Base-by-base conservation (phyloP, 441 rosid genomes). In the Arabidopsis hybrid region DNA sequence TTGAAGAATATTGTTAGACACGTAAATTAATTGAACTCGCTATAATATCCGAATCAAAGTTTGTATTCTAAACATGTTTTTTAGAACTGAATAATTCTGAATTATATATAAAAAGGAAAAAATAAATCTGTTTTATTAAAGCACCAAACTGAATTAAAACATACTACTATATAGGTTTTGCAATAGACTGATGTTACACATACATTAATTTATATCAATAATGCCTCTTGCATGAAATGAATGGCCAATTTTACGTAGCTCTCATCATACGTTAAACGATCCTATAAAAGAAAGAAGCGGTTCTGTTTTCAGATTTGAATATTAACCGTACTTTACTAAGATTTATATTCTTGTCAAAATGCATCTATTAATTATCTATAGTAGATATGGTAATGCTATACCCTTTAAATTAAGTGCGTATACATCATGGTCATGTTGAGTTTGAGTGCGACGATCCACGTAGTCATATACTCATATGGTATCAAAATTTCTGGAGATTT, bases 141-240 rank as follows among this genome's bases (percentile, higher is more conserved):
- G 63, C 63, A 12, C 1, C 31, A 10, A 3, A 53, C 1, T 21
- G 26, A 21, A 21, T 21, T 14, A 4, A 31, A 4, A 31, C 32
- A 31, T 4, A 31, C 32, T 31, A 31, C 1, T 31, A 31, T 16
- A 17, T 13, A 57, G 45, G 46, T 59, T 34, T 63, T 45, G 53
- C 49, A 55, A 21, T 45, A 34, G 49, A 56, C 26, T 55, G 71
- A 73, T 73, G 65, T 56, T 39, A 55, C 51, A 18, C 14, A 7
- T 55, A 35, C 42, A 29, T 42, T 45, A 36, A 46, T 65, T 56
- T 36, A 65, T 40, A 46, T 18, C 3, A 21, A 21, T 21, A 9
- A 16, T 59, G 68, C 45, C 73, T 74, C 72, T 66, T 66, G 67
- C 47, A 38, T 40, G 31, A 58, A 74, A 51, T 42, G 49, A 50